Conservation (phyloP, 106 monocot genomes). For the Acorus gramineus region DNA sequence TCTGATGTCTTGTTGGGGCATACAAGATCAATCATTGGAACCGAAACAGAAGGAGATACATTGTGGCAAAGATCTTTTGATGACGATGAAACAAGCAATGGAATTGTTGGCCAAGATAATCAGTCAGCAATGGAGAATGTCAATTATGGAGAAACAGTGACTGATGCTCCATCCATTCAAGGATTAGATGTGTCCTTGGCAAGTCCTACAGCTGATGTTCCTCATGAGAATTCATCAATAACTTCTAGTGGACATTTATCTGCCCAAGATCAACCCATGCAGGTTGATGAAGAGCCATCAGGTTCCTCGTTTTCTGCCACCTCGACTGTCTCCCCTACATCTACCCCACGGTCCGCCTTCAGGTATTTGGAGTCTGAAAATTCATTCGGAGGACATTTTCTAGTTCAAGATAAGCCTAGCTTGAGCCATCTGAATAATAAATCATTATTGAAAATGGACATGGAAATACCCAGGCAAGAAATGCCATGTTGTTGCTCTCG, state of each 20-base stretch:
- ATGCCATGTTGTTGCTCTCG: conserved; percentile 32
- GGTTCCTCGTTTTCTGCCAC: conserved; percentile 36
- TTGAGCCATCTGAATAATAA: neutral
- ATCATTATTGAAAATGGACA: neutral
- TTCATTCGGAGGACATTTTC: neutral
- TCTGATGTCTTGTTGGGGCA: conserved; percentile 2
- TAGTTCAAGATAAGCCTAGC: neutral
- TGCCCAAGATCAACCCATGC: conserved; percentile 10
- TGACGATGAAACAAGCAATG: conserved; percentile 4
- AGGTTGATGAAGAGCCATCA: conserved; percentile 23
- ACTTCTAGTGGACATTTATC: conserved; percentile 13
- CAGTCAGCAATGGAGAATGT: conserved; percentile 10
- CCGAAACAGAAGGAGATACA: conserved; percentile 13
- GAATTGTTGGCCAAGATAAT: conserved; percentile 3
- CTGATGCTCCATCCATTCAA: conserved; percentile 7
- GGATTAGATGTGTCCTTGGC: conserved; percentile 37
- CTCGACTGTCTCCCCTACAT: conserved; percentile 30
- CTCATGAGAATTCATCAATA: conserved; percentile 40
- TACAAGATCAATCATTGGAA: conserved; percentile 4
- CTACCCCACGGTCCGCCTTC: conserved; percentile 4
- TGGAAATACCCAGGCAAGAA: conserved; percentile 3
- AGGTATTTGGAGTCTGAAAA: conserved; percentile 5
- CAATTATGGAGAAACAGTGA: neutral
- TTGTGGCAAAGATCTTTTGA: conserved; percentile 3
- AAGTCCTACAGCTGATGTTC: conserved; percentile 33